Conservation (phyloP, 495 filamentous ascomycete genomes). For the Hypoxylon fragiforme region DNA sequence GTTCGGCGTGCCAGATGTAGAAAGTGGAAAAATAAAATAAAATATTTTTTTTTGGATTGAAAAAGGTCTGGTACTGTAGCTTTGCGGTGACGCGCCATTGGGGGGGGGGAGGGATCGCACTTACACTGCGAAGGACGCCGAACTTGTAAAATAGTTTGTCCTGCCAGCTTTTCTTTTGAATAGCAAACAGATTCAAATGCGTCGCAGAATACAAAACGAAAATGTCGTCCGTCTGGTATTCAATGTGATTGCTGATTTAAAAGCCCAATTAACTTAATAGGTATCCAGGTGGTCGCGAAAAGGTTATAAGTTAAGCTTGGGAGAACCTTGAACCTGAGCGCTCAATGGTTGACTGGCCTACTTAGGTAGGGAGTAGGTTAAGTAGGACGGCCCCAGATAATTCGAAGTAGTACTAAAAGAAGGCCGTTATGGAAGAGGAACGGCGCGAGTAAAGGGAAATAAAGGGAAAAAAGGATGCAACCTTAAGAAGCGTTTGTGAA, state of each 20-base stretch:
- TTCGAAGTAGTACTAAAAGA: conserved; percentile 15
- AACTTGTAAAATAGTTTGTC: background rate
- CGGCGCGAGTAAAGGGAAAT: conserved; percentile 7
- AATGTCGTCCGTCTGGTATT: background rate
- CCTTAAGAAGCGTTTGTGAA: no score
- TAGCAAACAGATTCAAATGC: background rate
- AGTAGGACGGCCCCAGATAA: conserved; percentile 12
- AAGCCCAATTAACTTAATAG: no score
- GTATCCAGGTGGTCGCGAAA: no score
- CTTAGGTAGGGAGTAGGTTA: background rate
- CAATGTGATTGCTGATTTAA: no score
- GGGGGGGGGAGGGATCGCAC: background rate
- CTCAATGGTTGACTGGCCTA: background rate
- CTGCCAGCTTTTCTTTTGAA: background rate
- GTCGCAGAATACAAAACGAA: background rate
- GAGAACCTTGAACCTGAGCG: no score
- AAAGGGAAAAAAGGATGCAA: background rate
- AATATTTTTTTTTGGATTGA: no score
- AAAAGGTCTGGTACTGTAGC: no score
- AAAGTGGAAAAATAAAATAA: no score
- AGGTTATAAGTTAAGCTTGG: no score
- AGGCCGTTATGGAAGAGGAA: conserved; percentile 11
- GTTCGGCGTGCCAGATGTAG: no score
- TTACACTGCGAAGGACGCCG: background rate
- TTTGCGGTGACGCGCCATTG: background rate